Percentiles rank a stretch among this genome's conserved stretches.
Conservation (phyloP, 257 asterid genomes). For the Fraxinus cuspidata region DNA sequence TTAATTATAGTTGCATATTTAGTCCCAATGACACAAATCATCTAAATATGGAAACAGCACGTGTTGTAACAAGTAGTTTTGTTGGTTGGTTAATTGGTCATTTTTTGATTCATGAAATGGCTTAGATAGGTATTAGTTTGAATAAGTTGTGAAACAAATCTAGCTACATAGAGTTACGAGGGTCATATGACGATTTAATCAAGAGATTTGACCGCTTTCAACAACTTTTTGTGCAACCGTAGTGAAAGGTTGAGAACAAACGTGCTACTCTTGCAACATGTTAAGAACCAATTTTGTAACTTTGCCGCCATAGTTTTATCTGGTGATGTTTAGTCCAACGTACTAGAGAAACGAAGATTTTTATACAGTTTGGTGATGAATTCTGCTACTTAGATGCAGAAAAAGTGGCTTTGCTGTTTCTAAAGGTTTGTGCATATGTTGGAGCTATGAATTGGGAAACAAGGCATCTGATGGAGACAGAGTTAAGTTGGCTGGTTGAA, state of each 20-base stretch:
- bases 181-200: neutral
- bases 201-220: neutral
- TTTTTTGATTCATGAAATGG: too few relatives aligned
- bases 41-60: neutral
- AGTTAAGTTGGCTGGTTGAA: neutral
- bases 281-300: neutral
- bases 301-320: too few relatives aligned
- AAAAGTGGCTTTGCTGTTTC: constrained; percentile 25
- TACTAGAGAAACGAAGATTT: neutral
- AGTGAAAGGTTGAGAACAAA: neutral
- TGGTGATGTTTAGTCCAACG: too few relatives aligned
- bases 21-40: neutral
- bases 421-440: neutral
- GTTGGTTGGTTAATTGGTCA: too few relatives aligned
- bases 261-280: neutral
- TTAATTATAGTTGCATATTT: neutral
- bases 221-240: neutral
- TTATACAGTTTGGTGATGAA: neutral
- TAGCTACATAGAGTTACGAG: neutral
- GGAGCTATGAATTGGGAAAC: neutral
- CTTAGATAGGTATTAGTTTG: too few relatives aligned
- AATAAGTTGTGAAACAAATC: neutral
- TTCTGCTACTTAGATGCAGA: neutral
- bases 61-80: neutral
- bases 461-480: neutral